Conservation (phyloP, 495 filamentous ascomycete species). For the Parathielavia appendiculata region DNA sequence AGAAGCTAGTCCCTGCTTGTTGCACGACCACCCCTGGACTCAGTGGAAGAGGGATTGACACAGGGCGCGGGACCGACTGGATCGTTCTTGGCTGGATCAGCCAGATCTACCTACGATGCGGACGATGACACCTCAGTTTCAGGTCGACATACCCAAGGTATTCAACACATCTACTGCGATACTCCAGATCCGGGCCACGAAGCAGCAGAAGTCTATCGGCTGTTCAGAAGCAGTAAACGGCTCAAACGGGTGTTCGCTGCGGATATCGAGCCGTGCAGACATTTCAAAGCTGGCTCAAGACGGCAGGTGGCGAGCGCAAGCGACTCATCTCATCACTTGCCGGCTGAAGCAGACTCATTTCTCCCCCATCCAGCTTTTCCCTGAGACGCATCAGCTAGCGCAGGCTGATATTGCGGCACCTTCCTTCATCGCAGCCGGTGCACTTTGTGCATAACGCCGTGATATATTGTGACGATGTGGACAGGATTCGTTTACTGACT, state of each 20-base stretch:
- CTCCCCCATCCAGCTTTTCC: slow-evolving; percentile 1
- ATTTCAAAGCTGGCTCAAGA: slow-evolving; percentile 15
- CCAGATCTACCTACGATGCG: not conserved
- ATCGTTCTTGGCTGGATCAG: not conserved
- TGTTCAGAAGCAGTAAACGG: not conserved
- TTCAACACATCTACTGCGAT: not conserved
- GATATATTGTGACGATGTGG: slow-evolving; percentile 22
- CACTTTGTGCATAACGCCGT: slow-evolving; percentile 9
- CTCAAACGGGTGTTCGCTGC: not conserved
- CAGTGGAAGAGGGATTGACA: not conserved
- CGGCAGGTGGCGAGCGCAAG: slow-evolving; percentile 18
- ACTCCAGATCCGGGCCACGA: not conserved
- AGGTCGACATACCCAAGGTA: not conserved
- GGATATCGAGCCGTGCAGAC: not conserved
- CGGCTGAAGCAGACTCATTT: slow-evolving; percentile 11
- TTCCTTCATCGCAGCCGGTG: slow-evolving; percentile 3
- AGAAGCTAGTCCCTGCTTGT: slow-evolving; percentile 21
- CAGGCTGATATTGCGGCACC: slow-evolving; percentile 11
- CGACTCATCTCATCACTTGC: slow-evolving; percentile 11
- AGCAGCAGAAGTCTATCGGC: not conserved
- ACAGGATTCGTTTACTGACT: slow-evolving; percentile 8
- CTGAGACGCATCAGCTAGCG: slow-evolving; percentile 12
- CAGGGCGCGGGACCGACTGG: not conserved
- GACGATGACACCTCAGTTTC: not conserved
- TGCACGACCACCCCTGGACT: slow-evolving; percentile 5